Conservation (phyloP, 1,284 basidiomycete genomes). For the Ceratobasidium sp. region DNA sequence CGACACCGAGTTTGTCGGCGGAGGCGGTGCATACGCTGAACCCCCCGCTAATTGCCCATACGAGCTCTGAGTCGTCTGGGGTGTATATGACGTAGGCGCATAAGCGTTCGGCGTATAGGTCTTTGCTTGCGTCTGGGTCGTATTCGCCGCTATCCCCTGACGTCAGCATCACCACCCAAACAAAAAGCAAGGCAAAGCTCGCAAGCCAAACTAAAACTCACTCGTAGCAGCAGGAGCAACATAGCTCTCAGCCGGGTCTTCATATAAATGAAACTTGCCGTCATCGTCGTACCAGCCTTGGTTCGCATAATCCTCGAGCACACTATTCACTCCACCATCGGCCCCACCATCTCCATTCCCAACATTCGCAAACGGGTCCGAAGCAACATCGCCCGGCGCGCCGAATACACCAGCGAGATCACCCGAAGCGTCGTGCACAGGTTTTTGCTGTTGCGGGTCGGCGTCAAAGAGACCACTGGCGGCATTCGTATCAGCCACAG, state of each 20-base stretch:
- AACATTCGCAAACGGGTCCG: conserved; percentile 45
- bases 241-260: conserved; percentile 49
- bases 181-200: neutral
- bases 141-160: conserved; percentile 13
- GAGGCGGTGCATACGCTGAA: conserved; percentile 27
- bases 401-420: conserved; percentile 44
- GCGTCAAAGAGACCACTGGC: conserved; percentile 30
- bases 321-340: conserved; percentile 7
- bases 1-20: conserved; percentile 49
- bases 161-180: neutral
- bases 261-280: conserved; percentile 53
- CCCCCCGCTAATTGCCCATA: conserved; percentile 17
- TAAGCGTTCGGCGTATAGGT: conserved; percentile 43
- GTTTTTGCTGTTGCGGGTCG: conserved; percentile 25
- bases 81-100: conserved; percentile 14
- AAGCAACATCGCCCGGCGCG: conserved; percentile 21
- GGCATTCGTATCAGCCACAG: conserved; percentile 15
- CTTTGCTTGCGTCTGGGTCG: conserved; percentile 20
- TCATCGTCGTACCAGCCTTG: conserved; percentile 56
- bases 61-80: conserved; percentile 21
- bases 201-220: conserved; percentile 22
- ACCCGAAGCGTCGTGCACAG: conserved; percentile 11
- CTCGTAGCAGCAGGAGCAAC: conserved; percentile 17
- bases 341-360: conserved; percentile 19
- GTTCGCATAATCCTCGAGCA: conserved; percentile 52